Base-by-base conservation (phyloP, 2,329 filamentous ascomycete species). In the Aureobasidium pullulans region DNA sequence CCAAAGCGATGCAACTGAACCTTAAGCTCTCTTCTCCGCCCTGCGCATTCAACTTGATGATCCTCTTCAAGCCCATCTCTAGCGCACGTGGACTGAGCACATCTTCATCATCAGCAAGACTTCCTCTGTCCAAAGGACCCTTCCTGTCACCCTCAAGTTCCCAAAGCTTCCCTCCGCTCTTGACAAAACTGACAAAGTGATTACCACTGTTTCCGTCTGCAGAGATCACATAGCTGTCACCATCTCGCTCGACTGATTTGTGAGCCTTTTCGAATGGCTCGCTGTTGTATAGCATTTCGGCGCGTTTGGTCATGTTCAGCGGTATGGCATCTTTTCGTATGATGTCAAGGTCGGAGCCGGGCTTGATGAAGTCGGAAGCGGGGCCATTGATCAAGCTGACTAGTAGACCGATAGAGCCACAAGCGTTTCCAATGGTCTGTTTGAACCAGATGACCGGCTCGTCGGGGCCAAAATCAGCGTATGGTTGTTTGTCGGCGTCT, bases 401-500 rank as follows among this genome's bases (percentile, higher is more conserved):
- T 2, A 84, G 68, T 1, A 84, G 68, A 1, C 78, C 81, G 61
- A 84, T 83, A n/a, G 80, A 71, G 0, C 82, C 83, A 64, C 83
- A 85, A 0, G 81, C 79, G 64, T 84, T 73, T 15, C 78, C 75
- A 59, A 84, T 83, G 1, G 79, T 84, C 64, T 85, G 82, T 61
- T 75, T 77, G 68, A 82, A 83, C 81, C 81, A 85, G 23, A 84
- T 70, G 4, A 83, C 76, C 0, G 81, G 79, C 60, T 84, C 81
- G 1, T 72, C 63, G 0, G 72, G 67, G 23, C 81, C 81, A 19
- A 66, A 75, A 9, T 75, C 76, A 4, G 72, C 64, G 64, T 84
- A 84, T 8, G 72, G 67, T 2, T 65, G 59, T 47, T 72, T 74
- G 31, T 70, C 67, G 4, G 69, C 70, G 61, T 76, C 72, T 34